Base-by-base conservation (phyloP, 495 filamentous ascomycete genomes). In the Penicillium taxi region DNA sequence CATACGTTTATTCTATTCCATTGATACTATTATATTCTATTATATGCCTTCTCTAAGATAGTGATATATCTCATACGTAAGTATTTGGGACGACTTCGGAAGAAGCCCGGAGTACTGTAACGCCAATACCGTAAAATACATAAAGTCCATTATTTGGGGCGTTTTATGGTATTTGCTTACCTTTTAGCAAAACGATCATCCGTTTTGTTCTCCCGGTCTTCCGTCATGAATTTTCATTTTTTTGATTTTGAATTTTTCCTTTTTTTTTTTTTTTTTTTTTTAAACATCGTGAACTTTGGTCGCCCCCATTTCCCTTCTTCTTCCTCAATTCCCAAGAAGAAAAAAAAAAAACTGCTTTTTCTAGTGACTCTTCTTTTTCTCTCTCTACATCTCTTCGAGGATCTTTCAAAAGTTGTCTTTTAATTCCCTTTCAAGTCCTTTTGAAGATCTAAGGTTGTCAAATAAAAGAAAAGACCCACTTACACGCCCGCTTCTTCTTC, bases 401-500 rank as follows among this genome's bases (percentile, higher is more conserved):
- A 23, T 32, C 28, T 28, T 25, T 37, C 24, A 19, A 25, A 18
- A 16, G 16, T 32, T 52, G 40, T 45, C 38, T 13, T 42, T 41
- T 41, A 46, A 31, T 30, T 34, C 18, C n/a, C 32, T 4, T 24
- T 24, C 22, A 6, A 6, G 11, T 32, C 21, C 30, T 16, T 18
- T 32, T 23, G 18, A 34, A 34, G 18, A 21, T 9, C 6, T 14
- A 14, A 21, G n/a, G 7, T 34, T 12, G 31, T 23, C 23, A 12
- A 17, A 9, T 22, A 19, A 7, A 38, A 41, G 35, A 29, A 29
- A 39, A 66, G 63, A 67, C 63, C 63, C 63, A 67, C 63, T 58
- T 57, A 40, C 50, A 59, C 58, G 63, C 63, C 46, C 58, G 58
- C 61, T 58, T 63, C 61, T 58, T 63, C 56, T 47, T 45, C 61